phyloP scores from a whole-genome alignment of 805 yeast species.

The Wickerhamomyces ciferrii region DNA sequence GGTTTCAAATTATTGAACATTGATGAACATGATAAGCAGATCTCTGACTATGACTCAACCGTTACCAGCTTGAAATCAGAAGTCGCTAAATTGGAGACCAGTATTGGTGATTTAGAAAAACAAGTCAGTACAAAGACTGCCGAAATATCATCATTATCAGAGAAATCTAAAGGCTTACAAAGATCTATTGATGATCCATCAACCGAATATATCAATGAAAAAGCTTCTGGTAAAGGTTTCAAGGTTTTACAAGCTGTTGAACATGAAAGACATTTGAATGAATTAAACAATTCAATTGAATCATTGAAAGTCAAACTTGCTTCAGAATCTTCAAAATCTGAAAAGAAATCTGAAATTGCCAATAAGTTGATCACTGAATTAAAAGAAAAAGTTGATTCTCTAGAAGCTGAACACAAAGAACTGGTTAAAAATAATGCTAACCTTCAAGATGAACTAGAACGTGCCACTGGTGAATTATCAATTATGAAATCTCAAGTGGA shows the following conservation, averaged over 20 bases:
- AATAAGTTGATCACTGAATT: constrained; percentile 13
- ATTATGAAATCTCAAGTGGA: constrained; percentile 10
- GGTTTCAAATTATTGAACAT: constrained; percentile 8
- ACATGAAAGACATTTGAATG: neutral
- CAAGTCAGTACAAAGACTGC: constrained; percentile 11
- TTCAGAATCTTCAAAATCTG: neutral
- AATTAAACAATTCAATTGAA: constrained; percentile 1
- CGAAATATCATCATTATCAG: neutral
- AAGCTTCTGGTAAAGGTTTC: constrained; percentile 18
- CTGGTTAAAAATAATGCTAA: neutral
- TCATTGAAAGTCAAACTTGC: neutral
- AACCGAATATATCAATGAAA: constrained; percentile 15
- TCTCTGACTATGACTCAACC: neutral
- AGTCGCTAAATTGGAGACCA: constrained; percentile 5
- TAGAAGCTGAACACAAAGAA: constrained; percentile 1
- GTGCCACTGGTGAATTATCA: constrained; percentile 8
- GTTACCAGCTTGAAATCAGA: constrained; percentile 1
- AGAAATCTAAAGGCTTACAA: neutral
- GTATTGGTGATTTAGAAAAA: constrained; percentile 10
- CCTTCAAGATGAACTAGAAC: constrained; percentile 4
- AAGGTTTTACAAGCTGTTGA: constrained; percentile 2
- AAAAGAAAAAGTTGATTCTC: constrained; percentile 3
- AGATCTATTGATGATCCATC: constrained; percentile 21
- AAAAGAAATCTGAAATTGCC: constrained; percentile 6
- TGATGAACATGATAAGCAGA: constrained; percentile 1